phyloP scores from a whole-genome alignment of 495 filamentous ascomycete genomes.

The Penicillium fimorum region DNA sequence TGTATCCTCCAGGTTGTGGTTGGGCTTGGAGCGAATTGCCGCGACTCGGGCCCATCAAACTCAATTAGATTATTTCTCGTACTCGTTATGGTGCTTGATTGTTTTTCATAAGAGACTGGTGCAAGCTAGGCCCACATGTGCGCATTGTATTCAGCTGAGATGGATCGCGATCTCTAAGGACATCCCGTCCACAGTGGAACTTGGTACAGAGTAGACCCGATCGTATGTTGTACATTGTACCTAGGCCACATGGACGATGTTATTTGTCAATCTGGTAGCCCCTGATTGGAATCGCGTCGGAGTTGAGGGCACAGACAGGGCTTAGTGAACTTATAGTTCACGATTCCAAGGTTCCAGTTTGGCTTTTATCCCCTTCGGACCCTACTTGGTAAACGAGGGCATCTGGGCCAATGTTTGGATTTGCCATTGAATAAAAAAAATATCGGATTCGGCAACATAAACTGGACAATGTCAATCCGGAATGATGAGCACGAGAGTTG shows the following conservation, averaged over 20 bases:
- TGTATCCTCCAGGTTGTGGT: not conserved
- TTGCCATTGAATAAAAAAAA: slow-evolving; percentile 6
- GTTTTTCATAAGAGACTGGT: not conserved
- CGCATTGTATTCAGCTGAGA: slow-evolving; percentile 5
- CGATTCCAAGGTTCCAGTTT: not conserved
- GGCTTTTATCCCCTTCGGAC: not conserved
- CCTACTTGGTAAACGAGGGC: not conserved
- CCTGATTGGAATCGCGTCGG: slow-evolving; percentile 8
- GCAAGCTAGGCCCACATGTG: not conserved
- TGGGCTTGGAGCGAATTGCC: slow-evolving; percentile 1
- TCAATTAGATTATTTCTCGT: slow-evolving; percentile 17
- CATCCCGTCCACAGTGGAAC: slow-evolving; percentile 1
- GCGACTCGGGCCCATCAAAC: slow-evolving; percentile 9
- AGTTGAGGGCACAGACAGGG: not conserved
- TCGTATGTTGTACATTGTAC: not conserved
- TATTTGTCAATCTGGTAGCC: slow-evolving; percentile 7
- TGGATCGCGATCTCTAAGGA: not conserved
- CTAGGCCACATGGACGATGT: not conserved
- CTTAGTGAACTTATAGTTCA: not conserved
- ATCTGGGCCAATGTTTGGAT: not conserved
- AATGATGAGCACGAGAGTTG: slow-evolving; percentile 15
- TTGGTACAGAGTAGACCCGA: slow-evolving; percentile 5
- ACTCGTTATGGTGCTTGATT: not conserved
- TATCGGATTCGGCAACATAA: slow-evolving; percentile 26
- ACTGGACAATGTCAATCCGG: slow-evolving; percentile 13